These are phyloP conservation scores for Colletotrichum eremochloae DNA, from an alignment of 2,329 filamentous ascomycete species.

Conservation along the genomic window DNA sequence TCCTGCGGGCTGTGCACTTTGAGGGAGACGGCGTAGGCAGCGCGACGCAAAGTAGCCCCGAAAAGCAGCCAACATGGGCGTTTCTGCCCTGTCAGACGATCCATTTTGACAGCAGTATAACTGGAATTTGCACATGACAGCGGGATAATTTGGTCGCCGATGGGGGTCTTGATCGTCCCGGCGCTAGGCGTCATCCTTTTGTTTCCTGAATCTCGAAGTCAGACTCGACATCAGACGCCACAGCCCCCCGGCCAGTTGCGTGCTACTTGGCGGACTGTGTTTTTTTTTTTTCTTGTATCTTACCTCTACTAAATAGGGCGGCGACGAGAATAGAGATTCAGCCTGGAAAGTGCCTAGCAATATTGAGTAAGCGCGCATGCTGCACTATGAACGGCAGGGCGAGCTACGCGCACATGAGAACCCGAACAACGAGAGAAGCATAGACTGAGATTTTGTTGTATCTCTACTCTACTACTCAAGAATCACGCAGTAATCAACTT, in stretches of 20 bases:
- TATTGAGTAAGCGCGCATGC: too few species aligned
- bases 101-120: fast-evolving
- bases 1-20: neutral
- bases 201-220: neutral
- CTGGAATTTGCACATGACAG: too few species aligned
- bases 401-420: too few species aligned
- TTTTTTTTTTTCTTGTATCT: neutral
- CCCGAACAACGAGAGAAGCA: too few species aligned
- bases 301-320: neutral
- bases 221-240: neutral
- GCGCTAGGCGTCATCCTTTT: too few species aligned
- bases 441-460: too few species aligned
- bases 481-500: too few species aligned
- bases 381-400: too few species aligned
- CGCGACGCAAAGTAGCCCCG: neutral
- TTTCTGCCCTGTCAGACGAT: neutral
- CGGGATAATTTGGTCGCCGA: neutral
- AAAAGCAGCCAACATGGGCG: neutral
- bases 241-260: neutral
- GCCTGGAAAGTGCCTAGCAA: too few species aligned
- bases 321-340: neutral
- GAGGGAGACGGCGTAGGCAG: neutral
- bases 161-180: neutral
- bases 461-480: too few species aligned
- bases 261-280: neutral